phyloP scores from a whole-genome alignment of 768 basidiomycete species.

The Hygrophorus russula region DNA sequence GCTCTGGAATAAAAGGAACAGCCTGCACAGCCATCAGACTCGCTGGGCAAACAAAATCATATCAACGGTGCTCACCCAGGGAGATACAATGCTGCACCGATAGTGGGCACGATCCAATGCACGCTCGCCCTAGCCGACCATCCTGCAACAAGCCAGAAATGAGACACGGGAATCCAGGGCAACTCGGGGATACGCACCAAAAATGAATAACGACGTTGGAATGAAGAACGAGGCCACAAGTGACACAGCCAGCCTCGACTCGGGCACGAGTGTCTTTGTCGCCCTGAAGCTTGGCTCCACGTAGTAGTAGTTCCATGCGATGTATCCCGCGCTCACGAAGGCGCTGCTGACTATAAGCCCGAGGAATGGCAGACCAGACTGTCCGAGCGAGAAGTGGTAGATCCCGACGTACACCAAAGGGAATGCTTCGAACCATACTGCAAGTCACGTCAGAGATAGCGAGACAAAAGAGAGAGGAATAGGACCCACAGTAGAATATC shows the following conservation, averaged over 20 bases:
- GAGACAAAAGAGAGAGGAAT: not conserved
- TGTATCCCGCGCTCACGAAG: slow-evolving; percentile 12
- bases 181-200: slow-evolving; percentile 13
- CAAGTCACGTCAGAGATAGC: slow-evolving; percentile 10
- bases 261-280: slow-evolving; percentile 13
- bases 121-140: slow-evolving; percentile 15
- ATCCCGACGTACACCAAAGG: slow-evolving; percentile 20
- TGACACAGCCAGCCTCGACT: slow-evolving; percentile 21
- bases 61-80: slow-evolving; percentile 9
- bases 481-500: slow-evolving; percentile 1
- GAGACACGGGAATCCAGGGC: no score
- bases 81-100: slow-evolving; percentile 21
- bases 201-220: slow-evolving; percentile 22
- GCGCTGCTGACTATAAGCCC: slow-evolving; percentile 13
- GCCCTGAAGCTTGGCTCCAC: slow-evolving; percentile 11
- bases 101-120: slow-evolving; percentile 24
- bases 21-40: not conserved
- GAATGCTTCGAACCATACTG: slow-evolving; percentile 24
- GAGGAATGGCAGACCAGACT: slow-evolving; percentile 20
- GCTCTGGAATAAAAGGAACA: slow-evolving; percentile 20
- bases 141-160: not conserved
- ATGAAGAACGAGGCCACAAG: slow-evolving; percentile 21
- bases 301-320: slow-evolving; percentile 14
- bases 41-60: not conserved
- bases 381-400: slow-evolving; percentile 20